Base-by-base conservation (phyloP, 768 basidiomycete species). In the Hemileccinum impolitum region DNA sequence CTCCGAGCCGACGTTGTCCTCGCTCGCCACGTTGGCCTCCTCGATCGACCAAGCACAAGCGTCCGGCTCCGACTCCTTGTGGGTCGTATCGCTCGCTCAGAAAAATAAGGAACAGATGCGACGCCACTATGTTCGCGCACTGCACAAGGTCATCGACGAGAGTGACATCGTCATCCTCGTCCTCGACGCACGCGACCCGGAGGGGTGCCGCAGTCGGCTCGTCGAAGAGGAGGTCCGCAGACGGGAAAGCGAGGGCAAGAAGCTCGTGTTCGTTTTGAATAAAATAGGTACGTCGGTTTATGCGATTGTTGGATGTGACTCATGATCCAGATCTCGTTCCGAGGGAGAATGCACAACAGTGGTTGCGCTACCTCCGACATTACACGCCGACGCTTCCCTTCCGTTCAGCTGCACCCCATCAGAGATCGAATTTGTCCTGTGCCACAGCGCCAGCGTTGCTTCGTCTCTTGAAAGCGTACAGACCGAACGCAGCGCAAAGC, bases 221-320 rank as follows among this genome's bases (percentile, higher is more conserved):
- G 93, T 98, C 4, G 96, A 99, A 66, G 91, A 95, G 62, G 94
- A 96, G 65, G 93, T 96, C 1, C 75, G 88, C 39, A 74, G 90
- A 54, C 76, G 89, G 31, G 93, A 94, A 63, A 74, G 73, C 19
- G 90, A 95, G 54, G 90, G 94, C 8, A 99, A 99, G 75, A 89
- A 84, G 63, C 72, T 98, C 26, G 84, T 99, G 2, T 91, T 93
- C 46, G 91, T 97, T 3, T 66, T 99, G n/a, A 98, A 97, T 68
- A 97, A 99, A 72, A 88, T 96, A 50, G 95, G 95, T 93, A 52
- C 49, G 84, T n/a, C 1, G 28, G 2, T 37, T 23, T 39, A 28
- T 34, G 31, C 15, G 26, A 34, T 43, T 47, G 39, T 18, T 25
- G 8, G 17, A 3, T 2, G 14, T 17, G 9, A 44, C 31, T 57